phyloP scores from a whole-genome alignment of 2,329 filamentous ascomycete species.

The Diaporthe amygdali region DNA sequence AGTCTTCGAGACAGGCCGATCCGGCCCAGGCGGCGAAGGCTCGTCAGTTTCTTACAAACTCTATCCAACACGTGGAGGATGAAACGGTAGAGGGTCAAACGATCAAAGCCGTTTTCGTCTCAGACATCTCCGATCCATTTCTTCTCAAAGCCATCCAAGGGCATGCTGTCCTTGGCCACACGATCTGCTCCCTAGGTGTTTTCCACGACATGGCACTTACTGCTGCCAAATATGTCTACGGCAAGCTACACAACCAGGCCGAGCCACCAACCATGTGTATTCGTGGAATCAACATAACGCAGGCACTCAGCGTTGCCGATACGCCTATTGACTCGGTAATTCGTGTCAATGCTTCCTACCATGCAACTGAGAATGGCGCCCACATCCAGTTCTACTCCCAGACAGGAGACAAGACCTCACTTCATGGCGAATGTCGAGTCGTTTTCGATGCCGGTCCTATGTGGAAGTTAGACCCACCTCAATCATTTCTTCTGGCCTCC shows the following conservation, averaged over 20 bases:
- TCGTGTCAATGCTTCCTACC: neutral
- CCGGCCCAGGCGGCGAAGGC: neutral
- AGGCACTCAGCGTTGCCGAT: neutral
- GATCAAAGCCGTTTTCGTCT: neutral
- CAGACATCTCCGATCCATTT: conserved; percentile 53
- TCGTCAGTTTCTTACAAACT: neutral
- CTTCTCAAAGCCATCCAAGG: conserved; percentile 58
- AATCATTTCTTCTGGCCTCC: neutral
- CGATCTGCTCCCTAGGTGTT: neutral
- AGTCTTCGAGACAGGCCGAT: neutral
- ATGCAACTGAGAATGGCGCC: neutral
- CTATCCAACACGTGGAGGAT: neutral
- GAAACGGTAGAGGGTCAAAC: neutral
- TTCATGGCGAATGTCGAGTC: neutral
- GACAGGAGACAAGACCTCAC: neutral
- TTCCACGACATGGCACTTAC: neutral
- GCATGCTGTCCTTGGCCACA: conserved; percentile 48
- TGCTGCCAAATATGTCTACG: neutral
- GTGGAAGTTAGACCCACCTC: neutral
- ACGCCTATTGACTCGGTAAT: neutral
- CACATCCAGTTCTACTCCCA: neutral
- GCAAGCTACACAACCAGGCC: neutral
- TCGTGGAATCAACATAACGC: neutral
- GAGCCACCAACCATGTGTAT: neutral
- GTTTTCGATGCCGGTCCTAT: neutral